Conservation (phyloP, 306 rosid species). For the Vigna unguiculata region DNA sequence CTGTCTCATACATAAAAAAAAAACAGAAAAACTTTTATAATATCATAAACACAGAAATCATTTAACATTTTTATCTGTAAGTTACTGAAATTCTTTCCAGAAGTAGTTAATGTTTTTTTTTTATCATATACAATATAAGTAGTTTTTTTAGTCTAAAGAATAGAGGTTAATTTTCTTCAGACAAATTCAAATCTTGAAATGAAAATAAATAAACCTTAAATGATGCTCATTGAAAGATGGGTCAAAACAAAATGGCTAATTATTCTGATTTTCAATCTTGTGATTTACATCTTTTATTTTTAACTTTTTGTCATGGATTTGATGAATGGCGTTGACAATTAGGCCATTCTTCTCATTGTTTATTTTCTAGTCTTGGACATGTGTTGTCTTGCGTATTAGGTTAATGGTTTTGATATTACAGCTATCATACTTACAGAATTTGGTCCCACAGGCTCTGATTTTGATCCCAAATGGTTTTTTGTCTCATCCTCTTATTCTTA, state of each 20-base stretch:
- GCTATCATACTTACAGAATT: slow-evolving; percentile 34
- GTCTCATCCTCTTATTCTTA: slow-evolving; percentile 1
- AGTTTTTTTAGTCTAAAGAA: neutral
- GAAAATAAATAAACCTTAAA: neutral
- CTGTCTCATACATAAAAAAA: neutral
- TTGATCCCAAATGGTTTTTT: neutral
- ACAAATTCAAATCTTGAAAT: neutral
- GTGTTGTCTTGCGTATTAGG: slow-evolving; percentile 28
- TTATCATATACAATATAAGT: too few relatives aligned
- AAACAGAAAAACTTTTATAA: neutral
- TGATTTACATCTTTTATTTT: slow-evolving; percentile 4
- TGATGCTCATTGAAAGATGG: neutral
- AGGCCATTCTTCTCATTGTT: neutral
- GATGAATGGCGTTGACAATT: slow-evolving; percentile 25
- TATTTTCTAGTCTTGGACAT: neutral
- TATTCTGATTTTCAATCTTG: slow-evolving; percentile 37
- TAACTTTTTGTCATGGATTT: slow-evolving; percentile 8
- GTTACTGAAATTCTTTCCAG: neutral
- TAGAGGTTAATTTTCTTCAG: neutral
- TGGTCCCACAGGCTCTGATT: slow-evolving; percentile 39
- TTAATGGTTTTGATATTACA: slow-evolving; percentile 10
- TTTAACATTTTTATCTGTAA: neutral
- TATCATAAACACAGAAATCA: neutral
- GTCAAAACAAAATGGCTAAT: neutral
- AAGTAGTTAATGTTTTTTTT: neutral